These are phyloP conservation scores for Paecilomyces dactylethromorphus DNA, from an alignment of 2,329 filamentous ascomycete species.

Conservation along the genomic window DNA sequence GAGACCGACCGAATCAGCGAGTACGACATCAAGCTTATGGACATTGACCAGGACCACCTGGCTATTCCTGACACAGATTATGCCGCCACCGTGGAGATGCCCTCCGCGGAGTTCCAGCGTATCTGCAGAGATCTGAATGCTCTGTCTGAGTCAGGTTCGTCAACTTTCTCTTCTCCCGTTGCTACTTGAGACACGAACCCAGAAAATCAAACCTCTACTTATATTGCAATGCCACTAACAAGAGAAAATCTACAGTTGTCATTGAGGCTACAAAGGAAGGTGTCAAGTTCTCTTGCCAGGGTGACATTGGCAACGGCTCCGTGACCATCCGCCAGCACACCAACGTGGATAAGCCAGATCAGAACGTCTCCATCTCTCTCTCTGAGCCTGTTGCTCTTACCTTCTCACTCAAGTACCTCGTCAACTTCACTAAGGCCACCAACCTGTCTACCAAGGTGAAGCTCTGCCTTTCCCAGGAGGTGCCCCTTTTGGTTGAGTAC, in stretches of 20 bases:
- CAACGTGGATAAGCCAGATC: constrained; percentile 80
- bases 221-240: constrained; percentile 12
- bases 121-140: constrained; percentile 89
- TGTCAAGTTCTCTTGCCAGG: constrained; percentile 86
- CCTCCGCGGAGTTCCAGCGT: constrained; percentile 80
- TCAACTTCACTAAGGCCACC: constrained; percentile 99
- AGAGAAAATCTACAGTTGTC: constrained; percentile 54
- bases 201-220: too few species aligned
- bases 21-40: constrained; percentile 99
- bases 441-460: constrained; percentile 75
- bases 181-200: neutral
- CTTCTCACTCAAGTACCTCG: constrained; percentile 97
- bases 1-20: constrained; percentile 89
- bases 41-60: constrained; percentile 98
- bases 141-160: constrained; percentile 89
- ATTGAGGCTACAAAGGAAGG: constrained; percentile 97
- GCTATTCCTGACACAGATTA: constrained; percentile 99
- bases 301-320: constrained; percentile 92
- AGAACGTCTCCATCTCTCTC: constrained; percentile 82
- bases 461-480: constrained; percentile 91
- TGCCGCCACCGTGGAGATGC: constrained; percentile 83
- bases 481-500: constrained; percentile 94
- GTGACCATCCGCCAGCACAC: constrained; percentile 86
- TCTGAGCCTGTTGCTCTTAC: constrained; percentile 89
- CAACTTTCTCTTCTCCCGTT: neutral